Evolutionary conservation across 805 yeast genomes (phyloP).

Genomic region (Zygosaccharomyces kombuchaensis): DNA sequence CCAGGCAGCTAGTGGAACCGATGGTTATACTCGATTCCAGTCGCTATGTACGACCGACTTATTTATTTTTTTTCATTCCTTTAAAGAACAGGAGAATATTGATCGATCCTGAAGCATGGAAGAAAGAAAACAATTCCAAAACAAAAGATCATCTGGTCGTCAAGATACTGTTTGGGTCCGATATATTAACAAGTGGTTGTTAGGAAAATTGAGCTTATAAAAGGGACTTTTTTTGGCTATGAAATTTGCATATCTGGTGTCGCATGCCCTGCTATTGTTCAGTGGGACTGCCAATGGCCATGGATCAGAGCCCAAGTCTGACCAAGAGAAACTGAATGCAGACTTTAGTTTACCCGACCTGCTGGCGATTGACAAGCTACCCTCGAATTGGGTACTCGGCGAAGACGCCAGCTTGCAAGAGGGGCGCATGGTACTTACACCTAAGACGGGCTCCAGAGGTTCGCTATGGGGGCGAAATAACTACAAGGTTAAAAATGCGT

Average conservation of each 20-base stretch:
- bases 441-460: conserved; percentile 40
- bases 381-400: conserved; percentile 38
- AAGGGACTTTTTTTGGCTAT: neutral
- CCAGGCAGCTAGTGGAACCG: neutral
- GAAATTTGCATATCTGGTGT: conserved; percentile 1
- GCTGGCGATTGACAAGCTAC: conserved; percentile 26
- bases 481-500: conserved; percentile 35
- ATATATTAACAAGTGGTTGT: neutral
- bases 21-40: neutral
- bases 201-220: too few species aligned
- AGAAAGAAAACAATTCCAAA: neutral
- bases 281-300: conserved; percentile 7
- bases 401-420: conserved; percentile 42
- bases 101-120: neutral
- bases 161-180: neutral
- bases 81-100: neutral
- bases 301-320: conserved; percentile 11
- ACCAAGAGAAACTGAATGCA: conserved; percentile 23
- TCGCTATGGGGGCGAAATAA: conserved; percentile 42
- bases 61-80: neutral
- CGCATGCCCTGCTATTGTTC: neutral
- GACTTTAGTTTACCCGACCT: conserved; percentile 40
- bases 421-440: conserved; percentile 53
- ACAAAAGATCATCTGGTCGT: neutral
- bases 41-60: conserved; percentile 1